Conservation (phyloP, 2,329 filamentous ascomycete genomes). For the Hypoxylon sp. region DNA sequence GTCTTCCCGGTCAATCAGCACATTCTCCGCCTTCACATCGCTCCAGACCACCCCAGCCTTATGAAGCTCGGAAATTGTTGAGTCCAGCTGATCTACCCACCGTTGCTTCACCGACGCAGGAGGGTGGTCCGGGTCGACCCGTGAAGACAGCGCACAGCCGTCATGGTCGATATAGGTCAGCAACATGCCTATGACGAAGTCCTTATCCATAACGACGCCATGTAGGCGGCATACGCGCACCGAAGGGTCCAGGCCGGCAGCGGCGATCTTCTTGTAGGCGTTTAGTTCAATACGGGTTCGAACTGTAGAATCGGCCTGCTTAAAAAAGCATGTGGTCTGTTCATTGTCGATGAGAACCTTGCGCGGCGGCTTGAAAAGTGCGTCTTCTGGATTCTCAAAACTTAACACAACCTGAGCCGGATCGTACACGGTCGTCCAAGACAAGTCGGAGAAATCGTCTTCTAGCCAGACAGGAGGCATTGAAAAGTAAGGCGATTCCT, state of each 20-base stretch:
- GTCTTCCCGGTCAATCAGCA: conserved; percentile 57
- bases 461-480: too few relatives aligned
- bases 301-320: too few relatives aligned
- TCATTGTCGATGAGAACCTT: too few relatives aligned
- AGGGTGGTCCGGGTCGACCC: too few relatives aligned
- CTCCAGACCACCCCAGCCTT: conserved; percentile 53
- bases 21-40: conserved; percentile 55
- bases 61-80: conserved; percentile 51
- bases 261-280: neutral
- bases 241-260: neutral
- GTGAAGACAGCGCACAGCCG: neutral
- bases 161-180: neutral
- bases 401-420: too few relatives aligned
- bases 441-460: too few relatives aligned
- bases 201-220: neutral
- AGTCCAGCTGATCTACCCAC: conserved; percentile 50
- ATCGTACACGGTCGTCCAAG: too few relatives aligned
- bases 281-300: too few relatives aligned
- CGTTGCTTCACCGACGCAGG: neutral
- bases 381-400: too few relatives aligned
- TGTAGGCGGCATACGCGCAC: neutral
- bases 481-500: too few relatives aligned
- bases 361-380: too few relatives aligned
- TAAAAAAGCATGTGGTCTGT: too few relatives aligned
- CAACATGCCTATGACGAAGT: neutral